These are phyloP conservation scores for Citrus inodora DNA, from an alignment of 345 rosid species.

Conservation along the genomic window DNA sequence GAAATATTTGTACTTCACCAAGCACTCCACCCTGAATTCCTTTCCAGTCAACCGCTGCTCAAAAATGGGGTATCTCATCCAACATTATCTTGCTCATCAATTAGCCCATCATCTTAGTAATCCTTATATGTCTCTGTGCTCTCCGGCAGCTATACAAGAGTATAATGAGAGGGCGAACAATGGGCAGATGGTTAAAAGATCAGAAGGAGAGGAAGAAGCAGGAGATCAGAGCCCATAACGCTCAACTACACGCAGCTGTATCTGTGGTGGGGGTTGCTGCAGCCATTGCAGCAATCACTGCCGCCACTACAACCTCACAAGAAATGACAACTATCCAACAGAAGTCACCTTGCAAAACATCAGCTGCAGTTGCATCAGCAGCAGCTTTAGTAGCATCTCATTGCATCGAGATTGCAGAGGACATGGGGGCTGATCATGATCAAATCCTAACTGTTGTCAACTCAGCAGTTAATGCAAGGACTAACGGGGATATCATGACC, in stretches of 20 bases:
- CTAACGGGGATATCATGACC: slow-evolving; percentile 87
- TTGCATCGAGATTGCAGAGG: slow-evolving; percentile 92
- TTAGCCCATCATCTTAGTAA: neutral
- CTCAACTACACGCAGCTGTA: slow-evolving; percentile 84
- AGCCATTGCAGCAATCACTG: slow-evolving; percentile 73
- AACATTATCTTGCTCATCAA: neutral
- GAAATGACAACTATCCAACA: slow-evolving; percentile 29
- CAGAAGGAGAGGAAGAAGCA: slow-evolving; percentile 92
- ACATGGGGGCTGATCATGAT: slow-evolving; percentile 82
- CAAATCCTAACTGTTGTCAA: slow-evolving; percentile 64
- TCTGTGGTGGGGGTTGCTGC: slow-evolving; percentile 97
- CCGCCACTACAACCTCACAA: slow-evolving; percentile 45
- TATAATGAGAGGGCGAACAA: slow-evolving; percentile 63
- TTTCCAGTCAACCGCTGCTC: slow-evolving; percentile 48
- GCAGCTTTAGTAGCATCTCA: slow-evolving; percentile 89
- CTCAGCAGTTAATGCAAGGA: slow-evolving; percentile 77
- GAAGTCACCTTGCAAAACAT: slow-evolving; percentile 32
- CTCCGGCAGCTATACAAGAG: slow-evolving; percentile 63
- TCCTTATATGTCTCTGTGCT: neutral
- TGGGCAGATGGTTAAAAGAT: slow-evolving; percentile 89
- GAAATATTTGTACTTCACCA: slow-evolving; percentile 63
- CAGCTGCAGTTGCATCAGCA: slow-evolving; percentile 76
- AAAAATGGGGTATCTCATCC: slow-evolving; percentile 49
- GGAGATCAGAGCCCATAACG: slow-evolving; percentile 73
- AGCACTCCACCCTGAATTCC: slow-evolving; percentile 55